Percentiles rank a stretch among this genome's conserved stretches.
phyloP scores from a whole-genome alignment of 139 green algal species.

The Chlorella ohadii region DNA sequence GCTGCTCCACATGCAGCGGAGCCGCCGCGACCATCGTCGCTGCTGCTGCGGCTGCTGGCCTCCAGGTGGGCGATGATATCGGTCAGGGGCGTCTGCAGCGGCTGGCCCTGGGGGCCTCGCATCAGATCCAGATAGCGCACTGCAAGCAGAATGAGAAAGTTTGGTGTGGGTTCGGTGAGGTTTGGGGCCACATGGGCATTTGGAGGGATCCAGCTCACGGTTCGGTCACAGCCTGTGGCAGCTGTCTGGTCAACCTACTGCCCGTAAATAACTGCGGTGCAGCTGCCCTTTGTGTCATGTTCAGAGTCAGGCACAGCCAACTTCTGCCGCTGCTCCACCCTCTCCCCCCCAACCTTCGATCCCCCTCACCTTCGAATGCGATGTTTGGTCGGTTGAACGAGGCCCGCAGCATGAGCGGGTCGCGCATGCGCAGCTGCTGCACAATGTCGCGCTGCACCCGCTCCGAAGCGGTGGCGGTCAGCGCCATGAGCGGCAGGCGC shows the following conservation, averaged over 20 bases:
- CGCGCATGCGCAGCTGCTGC: conserved; percentile 33
- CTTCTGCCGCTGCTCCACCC: not conserved
- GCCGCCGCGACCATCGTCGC: not conserved
- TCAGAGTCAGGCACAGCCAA: too few relatives aligned
- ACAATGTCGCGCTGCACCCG: conserved; percentile 40
- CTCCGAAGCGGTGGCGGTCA: conserved; percentile 49
- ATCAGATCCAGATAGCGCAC: conserved; percentile 19
- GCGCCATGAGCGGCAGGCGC: conserved; percentile 52
- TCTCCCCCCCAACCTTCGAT: not conserved
- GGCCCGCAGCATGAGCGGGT: conserved; percentile 1
- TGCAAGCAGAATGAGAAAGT: too few relatives aligned
- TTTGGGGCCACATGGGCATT: too few relatives aligned
- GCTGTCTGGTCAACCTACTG: too few relatives aligned
- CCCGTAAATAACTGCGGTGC: too few relatives aligned
- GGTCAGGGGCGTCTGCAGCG: not conserved
- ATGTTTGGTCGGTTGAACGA: conserved; percentile 71
- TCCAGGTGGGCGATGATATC: conserved; percentile 3
- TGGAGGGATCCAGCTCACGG: too few relatives aligned
- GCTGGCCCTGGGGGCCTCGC: not conserved
- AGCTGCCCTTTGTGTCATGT: too few relatives aligned
- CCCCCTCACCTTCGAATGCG: conserved; percentile 41
- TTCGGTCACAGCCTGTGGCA: too few relatives aligned
- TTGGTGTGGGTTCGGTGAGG: not conserved
- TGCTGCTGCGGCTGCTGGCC: not conserved
- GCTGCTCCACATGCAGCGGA: not conserved